Evolutionary conservation across 1,284 basidiomycete genomes (phyloP), one percentile per base, ranked within the genome.

Genomic region (Cryptococcus sp.): DNA sequence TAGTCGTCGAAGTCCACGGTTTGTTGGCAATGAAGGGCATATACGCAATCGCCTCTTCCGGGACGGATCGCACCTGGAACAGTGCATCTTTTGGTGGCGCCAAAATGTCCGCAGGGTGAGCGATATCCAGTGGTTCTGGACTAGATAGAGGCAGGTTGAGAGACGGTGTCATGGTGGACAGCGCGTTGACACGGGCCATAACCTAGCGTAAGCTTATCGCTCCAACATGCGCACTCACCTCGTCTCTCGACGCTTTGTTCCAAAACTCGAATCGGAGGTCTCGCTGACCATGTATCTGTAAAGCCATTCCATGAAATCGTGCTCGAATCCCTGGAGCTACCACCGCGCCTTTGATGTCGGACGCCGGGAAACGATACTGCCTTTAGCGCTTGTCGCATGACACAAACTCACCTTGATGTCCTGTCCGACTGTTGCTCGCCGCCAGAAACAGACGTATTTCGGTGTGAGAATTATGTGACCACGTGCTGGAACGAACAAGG

Each of bases 221-320:
- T 50, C 40, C 15, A 46, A 20, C 23, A 27, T 48, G 39, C n/a
- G 10, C 13, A 59, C 72, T 63, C 19, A 74, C 83, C 54, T 85
- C 82, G 54, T 85, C 81, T 35, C 86, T 77, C 4, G 77, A 64
- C 7, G 75, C 68, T 22, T 71, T 66, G 10, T 75, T 78, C 63
- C 78, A 79, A 71, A 88, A 86, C 40, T 83, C 80, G 60, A 88
- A 82, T 23, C 75, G 76, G 35, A 86, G 62, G 57, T 84, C 81
- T 4, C 73, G 63, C 43, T 83, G 82, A 13, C 83, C 85, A 41
- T 81, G 78, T 13, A 86, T 75, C 52, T 82, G 78, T 11, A 88
- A 64, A 8, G 78, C 68, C 51, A 87, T 63, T 7, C 82, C 83
- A 62, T 82, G 76, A n/a, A 79, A 72, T n/a, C 76, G 78, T 20